Conservation (phyloP, 2,329 filamentous ascomycete species). For the Trichophyton equinum region DNA sequence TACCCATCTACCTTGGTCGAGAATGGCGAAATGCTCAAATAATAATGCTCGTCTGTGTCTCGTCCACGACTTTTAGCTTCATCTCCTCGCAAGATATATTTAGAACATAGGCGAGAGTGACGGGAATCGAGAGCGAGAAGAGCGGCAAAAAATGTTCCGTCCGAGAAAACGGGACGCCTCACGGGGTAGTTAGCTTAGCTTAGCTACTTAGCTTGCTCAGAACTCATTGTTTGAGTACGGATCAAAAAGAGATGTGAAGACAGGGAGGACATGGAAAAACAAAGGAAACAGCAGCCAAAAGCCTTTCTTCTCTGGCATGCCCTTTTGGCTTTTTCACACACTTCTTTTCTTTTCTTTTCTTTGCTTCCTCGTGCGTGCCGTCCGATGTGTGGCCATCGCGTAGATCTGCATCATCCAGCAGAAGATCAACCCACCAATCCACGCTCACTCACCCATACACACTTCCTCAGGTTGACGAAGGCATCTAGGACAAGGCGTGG, state of each 20-base stretch:
- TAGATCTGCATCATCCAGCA: not conserved
- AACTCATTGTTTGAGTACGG: not conserved
- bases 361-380: not conserved
- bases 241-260: not conserved
- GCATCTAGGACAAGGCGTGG: not conserved
- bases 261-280: not conserved
- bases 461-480: not conserved
- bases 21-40: not conserved
- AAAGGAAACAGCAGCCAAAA: not conserved
- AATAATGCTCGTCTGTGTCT: not conserved
- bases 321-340: too few relatives aligned
- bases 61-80: not conserved
- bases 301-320: not conserved
- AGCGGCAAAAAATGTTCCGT: constrained; percentile 2
- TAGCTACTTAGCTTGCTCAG: not conserved
- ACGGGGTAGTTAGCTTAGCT: not conserved
- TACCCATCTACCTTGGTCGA: not conserved
- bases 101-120: constrained; percentile 2
- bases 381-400: constrained; percentile 1
- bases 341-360: not conserved
- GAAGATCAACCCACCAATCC: constrained; percentile 2
- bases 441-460: not conserved
- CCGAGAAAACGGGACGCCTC: constrained; percentile 3
- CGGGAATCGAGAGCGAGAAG: too few relatives aligned
- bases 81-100: not conserved